A percentile compares a stretch with the other conserved stretches of the same genome.
Conservation (phyloP, 352 stramenopile genomes). For the Pythium vanterpoolii region DNA sequence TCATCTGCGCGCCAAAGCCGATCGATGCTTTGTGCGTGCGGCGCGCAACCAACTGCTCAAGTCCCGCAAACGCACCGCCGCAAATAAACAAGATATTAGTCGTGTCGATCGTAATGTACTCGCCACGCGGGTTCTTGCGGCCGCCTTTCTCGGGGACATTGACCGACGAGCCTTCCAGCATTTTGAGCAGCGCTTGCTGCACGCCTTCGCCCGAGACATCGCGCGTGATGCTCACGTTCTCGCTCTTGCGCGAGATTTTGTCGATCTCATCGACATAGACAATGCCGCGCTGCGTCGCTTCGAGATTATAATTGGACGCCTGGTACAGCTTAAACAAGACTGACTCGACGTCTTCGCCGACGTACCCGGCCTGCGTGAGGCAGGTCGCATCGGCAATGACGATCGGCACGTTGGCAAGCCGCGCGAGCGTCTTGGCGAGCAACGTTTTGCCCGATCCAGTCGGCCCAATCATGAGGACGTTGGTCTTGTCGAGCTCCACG, state of each 20-base stretch:
- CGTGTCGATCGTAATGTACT: constrained; percentile 98
- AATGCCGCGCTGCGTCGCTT: constrained; percentile 95
- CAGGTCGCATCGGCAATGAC: constrained; percentile 97
- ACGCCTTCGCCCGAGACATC: constrained; percentile 98
- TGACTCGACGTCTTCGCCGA: constrained; percentile 98
- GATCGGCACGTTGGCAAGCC: constrained; percentile 95
- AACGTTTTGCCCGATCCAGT: constrained; percentile 97
- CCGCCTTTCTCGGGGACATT: constrained; percentile 97
- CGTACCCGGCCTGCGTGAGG: constrained; percentile 97
- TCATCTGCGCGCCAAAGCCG: constrained; percentile 96
- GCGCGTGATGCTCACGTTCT: constrained; percentile 92
- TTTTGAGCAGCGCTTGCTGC: constrained; percentile 98
- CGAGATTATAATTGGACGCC: constrained; percentile 94
- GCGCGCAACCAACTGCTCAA: constrained; percentile 94
- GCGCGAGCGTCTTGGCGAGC: constrained; percentile 95
- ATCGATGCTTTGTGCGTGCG: constrained; percentile 94
- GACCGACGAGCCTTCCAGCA: constrained; percentile 96
- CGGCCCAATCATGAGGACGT: constrained; percentile 94
- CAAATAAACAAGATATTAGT: constrained; percentile 99
- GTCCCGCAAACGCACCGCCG: constrained; percentile 94
- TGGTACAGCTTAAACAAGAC: constrained; percentile 98
- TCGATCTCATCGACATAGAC: constrained; percentile 99
- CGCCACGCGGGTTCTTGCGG: constrained; percentile 94
- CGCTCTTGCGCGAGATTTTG: constrained; percentile 93
- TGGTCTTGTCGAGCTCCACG: constrained; percentile 98